Base-by-base conservation (phyloP, 1,284 basidiomycete genomes). In the Megacollybia platyphylla region DNA sequence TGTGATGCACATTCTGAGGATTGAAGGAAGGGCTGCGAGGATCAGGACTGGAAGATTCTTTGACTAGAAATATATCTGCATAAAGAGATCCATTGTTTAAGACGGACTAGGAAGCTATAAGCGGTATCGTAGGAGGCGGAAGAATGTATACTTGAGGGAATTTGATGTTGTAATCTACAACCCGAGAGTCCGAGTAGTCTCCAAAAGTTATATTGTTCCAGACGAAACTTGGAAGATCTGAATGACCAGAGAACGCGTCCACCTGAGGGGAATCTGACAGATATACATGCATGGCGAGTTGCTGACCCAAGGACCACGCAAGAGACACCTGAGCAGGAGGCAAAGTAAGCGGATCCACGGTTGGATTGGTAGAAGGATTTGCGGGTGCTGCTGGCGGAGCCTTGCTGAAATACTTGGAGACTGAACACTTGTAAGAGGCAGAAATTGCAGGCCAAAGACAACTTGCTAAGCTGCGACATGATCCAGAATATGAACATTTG, bases 141-240 rank as follows among this genome's bases (percentile, higher is more conserved):
- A 26, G 11, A 35, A 46, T 27, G 13, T 29, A 32, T 28, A 2
- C 58, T 71, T 48, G 55, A 86, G 92, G 91, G 31, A 96, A 68
- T 17, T 77, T 67, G 36, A 94, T 65, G 41, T 80, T 65, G 43
- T 81, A 73, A 41, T 87, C 72, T 44, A 71, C 73, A 5, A 68
- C 69, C 40, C 84, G 66, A 27, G 71, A 60, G 43, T 90, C 84
- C 35, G 72, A 74, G 74, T 79, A 92, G 52, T 89, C 73, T 30
- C 88, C 88, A 52, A 82, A 91, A 0, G 79, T 83, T 40, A 97
- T 74, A 51, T 86, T 84, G 36, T 82, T 67, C 87, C 90, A 96
- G 10, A 76, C 68, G 43, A 87, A 78, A 46, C 69, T 68, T 5
- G 86, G 84, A 24, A 87, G 59, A 29, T 59, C 59, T 41, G 63